These are phyloP conservation scores for Seiridium cupressi DNA, from an alignment of 2,329 filamentous ascomycete species.

Conservation along the genomic window DNA sequence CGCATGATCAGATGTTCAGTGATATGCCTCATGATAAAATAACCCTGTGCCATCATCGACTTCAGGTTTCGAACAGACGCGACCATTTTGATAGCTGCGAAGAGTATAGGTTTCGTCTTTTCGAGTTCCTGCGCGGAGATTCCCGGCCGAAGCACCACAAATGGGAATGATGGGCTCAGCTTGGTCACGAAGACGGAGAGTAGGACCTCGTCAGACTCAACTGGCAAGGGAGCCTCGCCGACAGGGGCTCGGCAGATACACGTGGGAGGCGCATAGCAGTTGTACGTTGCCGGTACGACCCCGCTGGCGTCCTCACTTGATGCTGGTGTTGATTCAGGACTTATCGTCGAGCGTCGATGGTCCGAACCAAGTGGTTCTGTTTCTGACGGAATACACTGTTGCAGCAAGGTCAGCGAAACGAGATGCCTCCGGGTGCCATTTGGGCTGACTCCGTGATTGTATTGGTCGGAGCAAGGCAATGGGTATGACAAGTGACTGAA, in stretches of 20 bases:
- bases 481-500: neutral
- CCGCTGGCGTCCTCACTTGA: slow-evolving; percentile 7
- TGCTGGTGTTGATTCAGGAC: neutral
- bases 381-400: slow-evolving; percentile 9
- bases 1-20: slow-evolving; percentile 48
- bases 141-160: slow-evolving; percentile 40
- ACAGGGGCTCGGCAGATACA: slow-evolving; percentile 46
- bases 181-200: slow-evolving; percentile 42
- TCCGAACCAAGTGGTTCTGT: slow-evolving; percentile 1
- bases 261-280: slow-evolving; percentile 41
- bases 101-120: slow-evolving; percentile 43
- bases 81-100: slow-evolving; percentile 48
- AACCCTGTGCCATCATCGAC: slow-evolving; percentile 51
- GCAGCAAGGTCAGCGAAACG: neutral
- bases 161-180: slow-evolving; percentile 43
- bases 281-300: slow-evolving; percentile 32
- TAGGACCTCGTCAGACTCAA: slow-evolving; percentile 45
- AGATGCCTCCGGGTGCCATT: too few relatives aligned
- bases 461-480: too few relatives aligned
- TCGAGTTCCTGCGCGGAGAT: slow-evolving; percentile 35
- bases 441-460: too few relatives aligned
- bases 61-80: slow-evolving; percentile 43
- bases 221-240: slow-evolving; percentile 35
- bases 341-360: slow-evolving; percentile 7
- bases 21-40: slow-evolving; percentile 42